Evolutionary conservation across 1,284 basidiomycete genomes (phyloP).

Genomic region (Apiotrichum montevideense): DNA sequence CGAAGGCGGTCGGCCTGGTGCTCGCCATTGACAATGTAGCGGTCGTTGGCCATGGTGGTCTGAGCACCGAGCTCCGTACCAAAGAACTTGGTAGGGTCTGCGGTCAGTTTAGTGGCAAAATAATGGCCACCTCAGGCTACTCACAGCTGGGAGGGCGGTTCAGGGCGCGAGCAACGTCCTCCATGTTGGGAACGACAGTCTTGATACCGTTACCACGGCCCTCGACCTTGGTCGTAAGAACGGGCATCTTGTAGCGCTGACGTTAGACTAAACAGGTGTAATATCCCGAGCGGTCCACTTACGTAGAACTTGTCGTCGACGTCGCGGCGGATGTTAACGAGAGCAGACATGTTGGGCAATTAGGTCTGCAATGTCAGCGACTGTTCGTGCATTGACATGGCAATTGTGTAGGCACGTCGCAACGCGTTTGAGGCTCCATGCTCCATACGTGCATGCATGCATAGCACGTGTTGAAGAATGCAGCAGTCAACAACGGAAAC

Average conservation of each 20-base stretch:
- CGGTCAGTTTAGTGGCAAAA: background rate
- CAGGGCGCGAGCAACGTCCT: slow-evolving; percentile 91
- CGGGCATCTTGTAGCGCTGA: slow-evolving; percentile 67
- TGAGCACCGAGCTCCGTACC: slow-evolving; percentile 98
- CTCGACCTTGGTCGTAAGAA: slow-evolving; percentile 93
- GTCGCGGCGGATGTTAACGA: slow-evolving; percentile 93
- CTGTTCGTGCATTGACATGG: too few relatives aligned
- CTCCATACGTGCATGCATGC: too few relatives aligned
- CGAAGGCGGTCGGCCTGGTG: slow-evolving; percentile 88
- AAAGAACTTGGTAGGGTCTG: slow-evolving; percentile 97
- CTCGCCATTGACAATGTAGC: slow-evolving; percentile 98
- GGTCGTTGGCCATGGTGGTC: slow-evolving; percentile 90
- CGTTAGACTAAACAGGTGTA: background rate
- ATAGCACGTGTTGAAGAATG: too few relatives aligned
- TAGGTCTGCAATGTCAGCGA: slow-evolving; percentile 11
- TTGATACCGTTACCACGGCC: slow-evolving; percentile 99
- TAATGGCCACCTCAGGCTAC: slow-evolving; percentile 14
- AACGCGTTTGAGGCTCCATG: too few relatives aligned
- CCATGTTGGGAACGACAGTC: slow-evolving; percentile 97
- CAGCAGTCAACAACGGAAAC: too few relatives aligned
- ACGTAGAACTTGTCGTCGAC: slow-evolving; percentile 68
- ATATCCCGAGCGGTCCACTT: slow-evolving; percentile 12
- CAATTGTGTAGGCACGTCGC: background rate
- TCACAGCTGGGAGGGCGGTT: slow-evolving; percentile 79
- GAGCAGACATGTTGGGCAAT: slow-evolving; percentile 65